Evolutionary conservation across 2,329 filamentous ascomycete species (phyloP).

Genomic region (Fusarium subtropicale): DNA sequence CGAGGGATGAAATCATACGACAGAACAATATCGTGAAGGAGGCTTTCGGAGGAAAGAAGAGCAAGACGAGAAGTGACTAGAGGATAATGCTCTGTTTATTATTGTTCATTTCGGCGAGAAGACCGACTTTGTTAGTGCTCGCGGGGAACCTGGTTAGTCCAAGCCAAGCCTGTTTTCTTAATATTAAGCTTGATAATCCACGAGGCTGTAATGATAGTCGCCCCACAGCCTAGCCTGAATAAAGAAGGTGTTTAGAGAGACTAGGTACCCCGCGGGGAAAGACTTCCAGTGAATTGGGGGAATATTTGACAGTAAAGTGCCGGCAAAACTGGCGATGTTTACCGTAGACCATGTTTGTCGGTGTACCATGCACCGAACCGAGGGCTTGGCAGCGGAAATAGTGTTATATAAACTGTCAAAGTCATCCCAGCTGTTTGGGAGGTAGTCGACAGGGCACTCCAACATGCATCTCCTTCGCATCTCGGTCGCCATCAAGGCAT

Average conservation of each 20-base stretch:
- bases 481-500: neutral
- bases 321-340: conserved; percentile 7
- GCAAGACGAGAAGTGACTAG: conserved; percentile 12
- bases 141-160: neutral
- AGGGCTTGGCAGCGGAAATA: conserved; percentile 13
- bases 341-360: conserved; percentile 10
- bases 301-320: neutral
- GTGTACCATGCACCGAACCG: conserved; percentile 17
- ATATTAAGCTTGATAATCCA: conserved; percentile 16
- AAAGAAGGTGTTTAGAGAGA: neutral
- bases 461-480: conserved; percentile 3
- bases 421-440: neutral
- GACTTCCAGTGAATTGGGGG: neutral
- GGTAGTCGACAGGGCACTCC: neutral
- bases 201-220: neutral
- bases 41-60: conserved; percentile 1
- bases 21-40: conserved; percentile 24
- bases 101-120: neutral
- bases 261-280: conserved; percentile 14
- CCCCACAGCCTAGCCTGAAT: conserved; percentile 8
- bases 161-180: neutral
- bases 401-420: conserved; percentile 3
- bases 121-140: neutral
- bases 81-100: neutral
- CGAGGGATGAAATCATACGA: conserved; percentile 45